These are phyloP conservation scores for Candida frijolesensis DNA, from an alignment of 1,139 yeast species.

Conservation along the genomic window DNA sequence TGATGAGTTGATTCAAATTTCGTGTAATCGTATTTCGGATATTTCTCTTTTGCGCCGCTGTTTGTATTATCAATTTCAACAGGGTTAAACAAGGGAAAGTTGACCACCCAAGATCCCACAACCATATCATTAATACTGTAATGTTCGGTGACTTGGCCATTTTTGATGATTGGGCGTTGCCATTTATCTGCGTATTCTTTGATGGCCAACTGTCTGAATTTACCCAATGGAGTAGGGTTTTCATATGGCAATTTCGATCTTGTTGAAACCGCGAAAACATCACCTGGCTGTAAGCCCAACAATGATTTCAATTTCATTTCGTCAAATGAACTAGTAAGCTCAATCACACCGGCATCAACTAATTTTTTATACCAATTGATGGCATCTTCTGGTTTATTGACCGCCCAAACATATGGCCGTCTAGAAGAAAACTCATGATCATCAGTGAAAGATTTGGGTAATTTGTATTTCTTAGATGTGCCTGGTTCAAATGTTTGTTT, in stretches of 20 bases:
- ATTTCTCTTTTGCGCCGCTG: constrained; percentile 25
- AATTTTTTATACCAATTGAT: constrained; percentile 46
- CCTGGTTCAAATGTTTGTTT: constrained; percentile 45
- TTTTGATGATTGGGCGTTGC: constrained; percentile 42
- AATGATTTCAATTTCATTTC: constrained; percentile 25
- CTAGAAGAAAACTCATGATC: constrained; percentile 55
- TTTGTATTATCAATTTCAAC: constrained; percentile 46
- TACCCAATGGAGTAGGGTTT: constrained; percentile 94
- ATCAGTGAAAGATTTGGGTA: constrained; percentile 40
- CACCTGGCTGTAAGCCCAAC: constrained; percentile 62
- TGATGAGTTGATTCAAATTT: constrained; percentile 80
- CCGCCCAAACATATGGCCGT: constrained; percentile 58
- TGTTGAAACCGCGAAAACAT: constrained; percentile 72
- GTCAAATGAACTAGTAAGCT: constrained; percentile 18
- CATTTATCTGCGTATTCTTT: constrained; percentile 52
- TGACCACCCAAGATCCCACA: constrained; percentile 84
- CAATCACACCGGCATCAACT: constrained; percentile 33
- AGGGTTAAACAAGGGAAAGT: constrained; percentile 91
- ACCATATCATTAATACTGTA: constrained; percentile 34
- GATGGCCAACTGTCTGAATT: constrained; percentile 74
- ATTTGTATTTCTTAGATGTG: constrained; percentile 20
- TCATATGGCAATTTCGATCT: constrained; percentile 73
- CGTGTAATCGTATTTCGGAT: constrained; percentile 60
- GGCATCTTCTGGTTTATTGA: constrained; percentile 40
- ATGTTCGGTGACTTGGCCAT: constrained; percentile 18